These are phyloP conservation scores for Cystobasidium pallidum DNA, from an alignment of 1,284 basidiomycete genomes.

Conservation along the genomic window DNA sequence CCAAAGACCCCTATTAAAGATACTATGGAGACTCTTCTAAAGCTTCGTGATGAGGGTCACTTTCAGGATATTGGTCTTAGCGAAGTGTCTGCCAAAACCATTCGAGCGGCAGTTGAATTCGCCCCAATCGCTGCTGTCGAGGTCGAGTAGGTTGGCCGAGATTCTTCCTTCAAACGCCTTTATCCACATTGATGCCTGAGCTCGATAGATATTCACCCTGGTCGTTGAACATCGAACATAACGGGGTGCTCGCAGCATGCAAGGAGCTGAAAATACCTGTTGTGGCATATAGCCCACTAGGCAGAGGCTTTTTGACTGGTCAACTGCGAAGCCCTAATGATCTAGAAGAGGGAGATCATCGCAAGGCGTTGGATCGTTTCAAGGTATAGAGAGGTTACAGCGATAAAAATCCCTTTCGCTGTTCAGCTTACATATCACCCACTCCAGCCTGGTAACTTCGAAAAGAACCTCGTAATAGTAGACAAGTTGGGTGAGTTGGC, in stretches of 20 bases:
- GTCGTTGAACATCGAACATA: constrained; percentile 59
- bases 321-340: constrained; percentile 62
- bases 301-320: constrained; percentile 67
- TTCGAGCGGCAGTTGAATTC: constrained; percentile 50
- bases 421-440: too few relatives aligned
- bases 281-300: constrained; percentile 68
- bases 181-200: background rate
- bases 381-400: constrained; percentile 42
- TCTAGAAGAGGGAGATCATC: constrained; percentile 63
- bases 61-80: constrained; percentile 54
- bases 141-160: too few relatives aligned
- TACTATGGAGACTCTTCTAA: constrained; percentile 50
- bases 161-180: too few relatives aligned
- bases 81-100: constrained; percentile 51
- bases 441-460: constrained; percentile 62
- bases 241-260: constrained; percentile 57
- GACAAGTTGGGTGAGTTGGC: constrained; percentile 61
- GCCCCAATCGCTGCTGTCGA: constrained; percentile 52
- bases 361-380: constrained; percentile 56
- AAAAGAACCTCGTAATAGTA: constrained; percentile 64
- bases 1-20: constrained; percentile 30
- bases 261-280: constrained; percentile 63
- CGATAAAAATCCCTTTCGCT: background rate
- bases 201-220: constrained; percentile 57
- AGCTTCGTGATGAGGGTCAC: constrained; percentile 52